A percentile compares a stretch with the other conserved stretches of the same genome.
Evolutionary conservation across 495 filamentous ascomycete species (phyloP).

Genomic region (Hypoxylon fuscum): DNA sequence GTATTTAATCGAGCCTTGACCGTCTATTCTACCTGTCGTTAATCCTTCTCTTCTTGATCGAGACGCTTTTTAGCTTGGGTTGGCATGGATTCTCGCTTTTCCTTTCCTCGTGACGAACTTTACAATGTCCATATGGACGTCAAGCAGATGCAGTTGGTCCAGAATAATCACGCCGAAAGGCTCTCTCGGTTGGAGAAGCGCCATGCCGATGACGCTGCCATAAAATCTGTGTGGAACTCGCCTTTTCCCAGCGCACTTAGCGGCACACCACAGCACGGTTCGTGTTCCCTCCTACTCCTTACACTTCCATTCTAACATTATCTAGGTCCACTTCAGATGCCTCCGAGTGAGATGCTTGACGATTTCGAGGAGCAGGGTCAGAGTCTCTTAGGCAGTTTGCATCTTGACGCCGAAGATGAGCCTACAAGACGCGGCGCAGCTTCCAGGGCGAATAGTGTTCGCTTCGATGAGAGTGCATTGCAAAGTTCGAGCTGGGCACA

Average conservation of each 20-base stretch:
- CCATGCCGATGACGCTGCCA: constrained; percentile 78
- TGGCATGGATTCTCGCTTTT: constrained; percentile 66
- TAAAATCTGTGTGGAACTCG: constrained; percentile 90
- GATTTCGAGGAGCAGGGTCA: constrained; percentile 83
- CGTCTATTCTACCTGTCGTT: constrained; percentile 5
- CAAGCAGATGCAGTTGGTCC: constrained; percentile 79
- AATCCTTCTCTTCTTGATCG: constrained; percentile 23
- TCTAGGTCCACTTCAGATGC: constrained; percentile 76
- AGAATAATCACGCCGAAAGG: constrained; percentile 83
- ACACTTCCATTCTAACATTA: constrained; percentile 37
- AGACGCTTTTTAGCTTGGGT: constrained; percentile 30
- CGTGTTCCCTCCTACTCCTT: constrained; percentile 26
- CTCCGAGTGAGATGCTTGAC: constrained; percentile 74
- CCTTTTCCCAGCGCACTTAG: constrained; percentile 80
- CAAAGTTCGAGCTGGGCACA: constrained; percentile 87
- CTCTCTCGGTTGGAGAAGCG: constrained; percentile 81
- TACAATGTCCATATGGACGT: constrained; percentile 89
- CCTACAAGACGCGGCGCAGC: constrained; percentile 80
- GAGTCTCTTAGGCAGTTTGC: constrained; percentile 75
- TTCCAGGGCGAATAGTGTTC: constrained; percentile 95
- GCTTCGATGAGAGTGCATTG: constrained; percentile 97
- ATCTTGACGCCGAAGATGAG: constrained; percentile 88
- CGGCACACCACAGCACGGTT: constrained; percentile 86
- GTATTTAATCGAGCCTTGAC: background rate
- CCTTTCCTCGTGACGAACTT: constrained; percentile 72